Evolutionary conservation across 495 filamentous ascomycete genomes (phyloP), one percentile per base, ranked within the genome.

Genomic region (Aspergillus kassunensis): DNA sequence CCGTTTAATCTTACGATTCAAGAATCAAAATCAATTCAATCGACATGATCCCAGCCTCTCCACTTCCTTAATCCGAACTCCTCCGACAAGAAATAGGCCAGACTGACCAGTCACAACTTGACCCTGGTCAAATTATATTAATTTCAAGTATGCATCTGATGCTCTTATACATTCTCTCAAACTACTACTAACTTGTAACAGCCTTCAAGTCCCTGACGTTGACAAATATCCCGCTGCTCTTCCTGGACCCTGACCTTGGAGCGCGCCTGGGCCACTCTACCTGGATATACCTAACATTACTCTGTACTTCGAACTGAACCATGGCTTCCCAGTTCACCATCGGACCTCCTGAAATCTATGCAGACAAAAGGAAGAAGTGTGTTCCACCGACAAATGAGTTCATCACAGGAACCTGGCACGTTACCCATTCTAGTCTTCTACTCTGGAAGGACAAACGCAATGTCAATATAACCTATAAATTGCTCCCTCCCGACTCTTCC

Each of bases 361-460:
- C 54, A 9, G 45, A 11, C 30, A 34, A 60, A 9, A 48, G 34
- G 21, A 27, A 27, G 24, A 56, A 71, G 29, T 75, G 75, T 67
- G 59, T 56, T n/a, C 54, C 78, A 0, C 85, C 85, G 9, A 60
- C 78, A 18, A 74, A 80, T 45, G 57, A 69, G 35, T 89, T 78
- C 72, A 79, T 92, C 44, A 59, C 67, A 30, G 75, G 84, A 20
- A 86, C 83, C 45, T 91, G 88, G 88, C 71, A 81, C 60, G 85
- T 91, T 19, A 69, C 66, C n/a, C 64, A 69, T 48, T 86, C 84
- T 10, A 90, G 84, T 27, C 81, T 93, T 2, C 78, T 80, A 18
- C 87, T 91, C 77, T 91, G 88, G 88, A 65, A 71, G 47, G 44
- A 36, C 46, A 73, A 72, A 34, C 82, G 80, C 60, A 90, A 91